Percentiles rank a stretch among this genome's conserved stretches.
Conservation (phyloP, 1,284 basidiomycete species). For the Neolentinus lepideus region DNA sequence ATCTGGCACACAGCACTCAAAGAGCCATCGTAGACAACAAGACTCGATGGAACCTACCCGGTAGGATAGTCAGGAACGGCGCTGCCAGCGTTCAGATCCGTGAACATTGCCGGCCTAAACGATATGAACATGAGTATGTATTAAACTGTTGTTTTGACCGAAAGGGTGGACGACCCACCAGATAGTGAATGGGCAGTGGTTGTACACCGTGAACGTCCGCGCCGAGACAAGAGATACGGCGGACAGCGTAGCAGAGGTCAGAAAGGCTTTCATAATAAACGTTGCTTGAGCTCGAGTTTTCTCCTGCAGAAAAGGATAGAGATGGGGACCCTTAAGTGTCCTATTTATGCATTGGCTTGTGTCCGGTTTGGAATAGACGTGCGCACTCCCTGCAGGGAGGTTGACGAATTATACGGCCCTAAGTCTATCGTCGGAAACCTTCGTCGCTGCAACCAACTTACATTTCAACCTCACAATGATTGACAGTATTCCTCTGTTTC, state of each 20-base stretch:
- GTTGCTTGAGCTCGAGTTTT: conserved; percentile 45
- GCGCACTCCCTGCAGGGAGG: no score
- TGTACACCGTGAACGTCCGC: conserved; percentile 28
- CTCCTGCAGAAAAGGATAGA: conserved; percentile 91
- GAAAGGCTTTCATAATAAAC: conserved; percentile 10
- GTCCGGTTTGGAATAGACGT: conserved; percentile 3
- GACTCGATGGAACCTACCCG: conserved; percentile 48
- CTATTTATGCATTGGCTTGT: neutral
- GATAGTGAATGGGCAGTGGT: conserved; percentile 29
- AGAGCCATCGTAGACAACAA: conserved; percentile 7
- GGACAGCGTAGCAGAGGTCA: conserved; percentile 14
- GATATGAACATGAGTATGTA: no score
- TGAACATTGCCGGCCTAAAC: conserved; percentile 19
- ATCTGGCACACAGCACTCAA: conserved; percentile 5
- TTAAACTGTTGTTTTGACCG: no score
- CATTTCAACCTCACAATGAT: no score
- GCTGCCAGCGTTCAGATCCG: conserved; percentile 22
- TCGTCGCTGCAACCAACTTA: no score
- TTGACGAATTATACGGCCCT: no score
- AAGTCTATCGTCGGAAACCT: no score
- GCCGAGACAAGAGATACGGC: conserved; percentile 18
- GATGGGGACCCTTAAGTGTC: conserved; percentile 52
- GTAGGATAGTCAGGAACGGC: conserved; percentile 15
- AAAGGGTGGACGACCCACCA: conserved; percentile 20
- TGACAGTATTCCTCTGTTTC: no score